A percentile compares a stretch with the other conserved stretches of the same genome.
Conservation (phyloP, 1,284 basidiomycete genomes). For the Ganoderma multipileum region DNA sequence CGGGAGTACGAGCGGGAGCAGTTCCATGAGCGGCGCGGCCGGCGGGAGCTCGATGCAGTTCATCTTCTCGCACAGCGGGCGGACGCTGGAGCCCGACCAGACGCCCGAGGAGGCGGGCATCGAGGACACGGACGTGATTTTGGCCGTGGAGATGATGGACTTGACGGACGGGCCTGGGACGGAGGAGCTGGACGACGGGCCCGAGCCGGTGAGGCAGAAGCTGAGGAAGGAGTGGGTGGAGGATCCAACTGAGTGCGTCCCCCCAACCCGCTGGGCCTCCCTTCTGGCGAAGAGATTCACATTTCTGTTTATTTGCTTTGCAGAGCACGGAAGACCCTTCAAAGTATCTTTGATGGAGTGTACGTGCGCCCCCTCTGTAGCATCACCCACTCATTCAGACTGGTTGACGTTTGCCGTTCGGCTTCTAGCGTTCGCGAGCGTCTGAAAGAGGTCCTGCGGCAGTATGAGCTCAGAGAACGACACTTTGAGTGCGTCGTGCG, state of each 20-base stretch:
- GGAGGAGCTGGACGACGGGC: constrained; percentile 69
- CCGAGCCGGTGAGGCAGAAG: constrained; percentile 66
- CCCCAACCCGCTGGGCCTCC: background rate
- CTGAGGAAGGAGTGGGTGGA: constrained; percentile 81
- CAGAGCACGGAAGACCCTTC: constrained; percentile 74
- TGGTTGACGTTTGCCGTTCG: constrained; percentile 10
- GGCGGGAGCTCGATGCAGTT: constrained; percentile 59
- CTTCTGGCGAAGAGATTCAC: background rate
- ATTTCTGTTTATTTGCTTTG: constrained; percentile 8
- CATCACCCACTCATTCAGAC: background rate
- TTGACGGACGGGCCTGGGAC: constrained; percentile 70
- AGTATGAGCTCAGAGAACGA: constrained; percentile 85
- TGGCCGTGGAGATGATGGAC: constrained; percentile 87
- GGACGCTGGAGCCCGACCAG: constrained; percentile 74
- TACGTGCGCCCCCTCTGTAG: constrained; percentile 46
- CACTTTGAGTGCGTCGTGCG: constrained; percentile 89
- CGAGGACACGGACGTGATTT: constrained; percentile 84
- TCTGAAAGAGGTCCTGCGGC: constrained; percentile 81
- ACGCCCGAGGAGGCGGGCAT: constrained; percentile 86
- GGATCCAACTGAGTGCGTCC: constrained; percentile 70
- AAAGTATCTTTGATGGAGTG: constrained; percentile 84
- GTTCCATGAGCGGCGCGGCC: constrained; percentile 37
- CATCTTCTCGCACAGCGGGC: constrained; percentile 81
- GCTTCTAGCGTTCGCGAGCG: constrained; percentile 73
- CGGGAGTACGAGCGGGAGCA: constrained; percentile 39